Evolutionary conservation across 371 early-diverging fungal genomes (phyloP), one percentile per base, ranked within the genome.

Genomic region (Blakeslea trispora): DNA sequence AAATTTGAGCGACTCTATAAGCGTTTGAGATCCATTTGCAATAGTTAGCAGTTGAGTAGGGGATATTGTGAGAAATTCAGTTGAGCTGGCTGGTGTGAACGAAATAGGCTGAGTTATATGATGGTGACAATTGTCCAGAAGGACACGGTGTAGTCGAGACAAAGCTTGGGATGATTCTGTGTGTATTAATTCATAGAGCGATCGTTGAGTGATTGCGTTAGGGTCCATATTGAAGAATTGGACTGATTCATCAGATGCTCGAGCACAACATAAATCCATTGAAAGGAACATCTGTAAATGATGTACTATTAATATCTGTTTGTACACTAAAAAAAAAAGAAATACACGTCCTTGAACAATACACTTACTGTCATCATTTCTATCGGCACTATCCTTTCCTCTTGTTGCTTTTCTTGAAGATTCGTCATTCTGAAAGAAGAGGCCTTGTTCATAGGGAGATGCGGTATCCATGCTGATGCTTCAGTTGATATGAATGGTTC

Each of bases 71-170:
- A 54, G 49, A 24, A 64, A 64, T 21, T 41, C 28, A 13, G 49
- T 53, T n/a, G 64, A 64, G 15, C 49, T 54, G 5, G 64, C 53
- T n/a, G 54, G 43, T 10, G 45, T 54, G 17, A 57, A 46, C 11
- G 53, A 58, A 7, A 43, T 45, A 5, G 64, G 64, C 8, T 59
- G 54, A 15, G 54, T 45, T 8, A 52, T 45, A 47, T 49, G 8
- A 68, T 48, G 45, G 66, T 61, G 51, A 73, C 64, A 31, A 37
- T 64, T 64, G 39, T 64, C 53, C 3, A 64, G 46, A n/a, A 64
- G 18, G 8, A 45, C 22, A 15, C 54, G 39, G 18, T 64, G 64
- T 15, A 59, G 37, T 15, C 52, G 45, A 18, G 59, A 48, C n/a
- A 64, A n/a, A 34, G 48, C 44, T 10, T 43, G 50, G 28, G 59